phyloP scores from a whole-genome alignment of 306 rosid genomes.

The Albizia julibrissin region DNA sequence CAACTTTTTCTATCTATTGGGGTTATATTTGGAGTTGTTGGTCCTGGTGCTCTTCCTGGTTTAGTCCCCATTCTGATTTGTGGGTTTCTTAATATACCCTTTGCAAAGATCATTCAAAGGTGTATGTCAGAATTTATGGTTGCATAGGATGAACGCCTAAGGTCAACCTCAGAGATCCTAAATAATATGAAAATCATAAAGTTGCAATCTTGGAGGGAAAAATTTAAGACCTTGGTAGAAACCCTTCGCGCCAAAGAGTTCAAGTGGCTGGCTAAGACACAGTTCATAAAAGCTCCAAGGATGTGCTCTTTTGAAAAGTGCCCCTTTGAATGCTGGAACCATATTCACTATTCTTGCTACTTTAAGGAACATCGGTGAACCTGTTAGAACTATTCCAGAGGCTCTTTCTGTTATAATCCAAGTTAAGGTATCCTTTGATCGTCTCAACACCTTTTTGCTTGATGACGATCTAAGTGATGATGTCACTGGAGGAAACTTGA shows the following conservation, averaged over 20 bases:
- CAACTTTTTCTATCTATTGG: constrained; percentile 50
- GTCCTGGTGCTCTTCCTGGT: constrained; percentile 73
- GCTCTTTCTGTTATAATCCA: constrained; percentile 72
- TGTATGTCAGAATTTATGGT: constrained; percentile 64
- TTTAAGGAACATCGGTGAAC: constrained; percentile 63
- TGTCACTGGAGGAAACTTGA: constrained; percentile 25
- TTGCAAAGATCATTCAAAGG: constrained; percentile 55
- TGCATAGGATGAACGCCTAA: constrained; percentile 75
- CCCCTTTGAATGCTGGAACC: constrained; percentile 70
- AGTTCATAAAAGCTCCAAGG: constrained; percentile 49
- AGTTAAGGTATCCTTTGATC: constrained; percentile 72
- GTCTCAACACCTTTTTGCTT: constrained; percentile 61
- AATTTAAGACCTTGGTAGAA: constrained; percentile 54
- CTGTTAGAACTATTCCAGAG: constrained; percentile 72
- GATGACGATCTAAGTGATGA: constrained; percentile 60
- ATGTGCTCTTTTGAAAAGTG: constrained; percentile 49
- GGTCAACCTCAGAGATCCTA: constrained; percentile 77
- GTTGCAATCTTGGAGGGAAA: constrained; percentile 83
- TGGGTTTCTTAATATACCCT: constrained; percentile 67
- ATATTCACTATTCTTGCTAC: constrained; percentile 78
- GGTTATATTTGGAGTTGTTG: constrained; percentile 59
- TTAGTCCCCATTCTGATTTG: constrained; percentile 57
- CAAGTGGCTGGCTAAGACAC: constrained; percentile 60
- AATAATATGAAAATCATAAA: constrained; percentile 80
- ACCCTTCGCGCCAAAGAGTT: constrained; percentile 57